phyloP scores from a whole-genome alignment of 2,329 filamentous ascomycete species.

The Stagonosporopsis cucurbitacearum region DNA sequence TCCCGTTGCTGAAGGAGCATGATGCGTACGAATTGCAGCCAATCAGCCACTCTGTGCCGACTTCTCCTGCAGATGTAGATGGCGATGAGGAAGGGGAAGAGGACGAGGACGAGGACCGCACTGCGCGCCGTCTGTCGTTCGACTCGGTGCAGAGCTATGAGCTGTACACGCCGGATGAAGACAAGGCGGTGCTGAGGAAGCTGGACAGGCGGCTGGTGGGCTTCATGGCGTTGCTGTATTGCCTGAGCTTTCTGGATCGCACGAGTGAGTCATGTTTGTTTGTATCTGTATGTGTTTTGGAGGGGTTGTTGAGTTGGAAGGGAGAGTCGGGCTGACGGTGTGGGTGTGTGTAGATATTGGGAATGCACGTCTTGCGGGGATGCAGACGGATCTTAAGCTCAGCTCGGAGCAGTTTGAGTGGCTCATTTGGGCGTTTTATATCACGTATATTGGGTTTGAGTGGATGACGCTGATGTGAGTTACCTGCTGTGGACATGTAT shows the following conservation, averaged over 20 bases:
- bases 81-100: conserved; percentile 27
- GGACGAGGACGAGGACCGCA: conserved; percentile 37
- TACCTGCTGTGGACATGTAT: not conserved
- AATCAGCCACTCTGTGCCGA: conserved; percentile 23
- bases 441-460: conserved; percentile 68
- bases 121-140: conserved; percentile 29
- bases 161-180: conserved; percentile 72
- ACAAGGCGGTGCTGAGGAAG: conserved; percentile 71
- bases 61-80: conserved; percentile 31
- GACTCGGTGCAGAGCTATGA: conserved; percentile 54
- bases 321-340: conserved; percentile 14
- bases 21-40: conserved; percentile 37
- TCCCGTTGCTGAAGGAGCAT: conserved; percentile 18
- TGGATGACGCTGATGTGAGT: conserved; percentile 66
- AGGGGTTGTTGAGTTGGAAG: not conserved
- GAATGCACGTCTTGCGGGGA: conserved; percentile 67
- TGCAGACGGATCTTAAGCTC: conserved; percentile 61
- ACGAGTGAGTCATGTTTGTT: conserved; percentile 65
- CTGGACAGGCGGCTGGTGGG: conserved; percentile 79
- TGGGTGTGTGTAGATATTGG: conserved; percentile 57
- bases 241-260: conserved; percentile 84
- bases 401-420: conserved; percentile 65
- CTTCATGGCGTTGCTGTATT: conserved; percentile 82
- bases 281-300: not conserved
- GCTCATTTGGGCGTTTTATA: conserved; percentile 68